Base-by-base conservation (phyloP, 192 early-diverging fungal genomes). In the Podila verticillata region DNA sequence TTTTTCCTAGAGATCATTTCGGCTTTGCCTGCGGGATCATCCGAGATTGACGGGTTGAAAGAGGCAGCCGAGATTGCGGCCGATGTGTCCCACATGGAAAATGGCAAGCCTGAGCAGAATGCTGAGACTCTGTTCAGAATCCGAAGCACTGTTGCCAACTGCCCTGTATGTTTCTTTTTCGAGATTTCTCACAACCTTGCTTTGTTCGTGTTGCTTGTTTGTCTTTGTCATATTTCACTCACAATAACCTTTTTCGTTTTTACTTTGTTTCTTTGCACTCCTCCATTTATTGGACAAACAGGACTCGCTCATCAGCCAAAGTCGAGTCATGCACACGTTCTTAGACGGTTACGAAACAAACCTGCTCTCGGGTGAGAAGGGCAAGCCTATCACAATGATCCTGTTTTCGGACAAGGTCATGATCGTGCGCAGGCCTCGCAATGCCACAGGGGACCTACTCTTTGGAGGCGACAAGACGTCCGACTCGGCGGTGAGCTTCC, bases 341-440 rank as follows among this genome's bases (percentile, higher is more conserved):
- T 29, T 77, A 22, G 74, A 77, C 60, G 67, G 68, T 0, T 70
- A 35, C 34, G 74, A 77, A 17, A 70, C 74, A 1, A 77, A 77
- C 26, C 15, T 77, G 7, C 26, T 77, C 44, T 70, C 67, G n/a
- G 74, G 74, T 0, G 74, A 77, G 48, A 48, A 48, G 17, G 74
- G 74, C 9, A 77, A 63, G 24, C 39, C 74, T 0, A 77, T 77
- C 5, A 64, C 66, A 0, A 1, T 77, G 30, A 77, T 77, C 31
- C 12, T 77, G n/a, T 70, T 77, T 48, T 65, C 74, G 9, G 74
- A 77, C 57, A 77, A 77, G 63, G 29, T 77, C 57, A 77, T 77
- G 74, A 70, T 77, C 7, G 68, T 70, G 28, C 29, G 74, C 22
- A 62, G 74, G 20, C 74, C 74, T 0, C 61, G 47, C 8, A 47